phyloP scores from a whole-genome alignment of 139 green algal species.

The Penium margaritaceum region DNA sequence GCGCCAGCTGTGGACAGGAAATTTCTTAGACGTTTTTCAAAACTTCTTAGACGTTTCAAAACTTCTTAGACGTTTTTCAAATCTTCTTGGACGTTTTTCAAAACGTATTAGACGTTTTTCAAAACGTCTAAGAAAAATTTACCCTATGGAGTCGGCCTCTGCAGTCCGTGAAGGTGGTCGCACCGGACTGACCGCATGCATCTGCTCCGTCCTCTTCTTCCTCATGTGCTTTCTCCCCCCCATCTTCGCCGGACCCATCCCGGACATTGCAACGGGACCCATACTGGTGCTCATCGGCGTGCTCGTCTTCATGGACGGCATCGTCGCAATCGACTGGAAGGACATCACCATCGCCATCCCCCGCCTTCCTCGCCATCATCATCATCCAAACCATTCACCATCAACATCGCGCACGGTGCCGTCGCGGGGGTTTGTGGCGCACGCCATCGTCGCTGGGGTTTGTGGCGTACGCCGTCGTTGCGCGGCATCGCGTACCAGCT shows the following conservation, averaged over 20 bases:
- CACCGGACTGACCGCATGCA: conserved; percentile 60
- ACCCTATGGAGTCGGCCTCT: conserved; percentile 64
- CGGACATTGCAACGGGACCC: conserved; percentile 70
- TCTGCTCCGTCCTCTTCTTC: conserved; percentile 59
- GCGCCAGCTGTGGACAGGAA: no score
- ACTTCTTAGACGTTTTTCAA: no score
- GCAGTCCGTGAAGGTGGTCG: conserved; percentile 68
- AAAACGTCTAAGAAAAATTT: no score
- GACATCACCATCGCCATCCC: conserved; percentile 54
- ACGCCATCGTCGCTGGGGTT: no score
- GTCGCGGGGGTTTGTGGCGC: conserved; percentile 30
- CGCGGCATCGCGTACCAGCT: no score
- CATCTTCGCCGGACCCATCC: conserved; percentile 72
- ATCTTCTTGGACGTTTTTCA: no score
- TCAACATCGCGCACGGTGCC: conserved; percentile 60
- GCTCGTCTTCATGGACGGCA: conserved; percentile 48
- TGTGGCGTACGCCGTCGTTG: no score
- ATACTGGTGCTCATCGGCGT: conserved; percentile 70
- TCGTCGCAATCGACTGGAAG: conserved; percentile 58
- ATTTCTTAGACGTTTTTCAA: no score
- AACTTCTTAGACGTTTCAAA: no score
- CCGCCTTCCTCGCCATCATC: conserved; percentile 71
- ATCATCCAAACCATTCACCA: conserved; percentile 73
- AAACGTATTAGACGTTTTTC: no score
- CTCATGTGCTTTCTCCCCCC: conserved; percentile 74